Evolutionary conservation across 78 protist species (phyloP).

Genomic region (Guillardia theta): DNA sequence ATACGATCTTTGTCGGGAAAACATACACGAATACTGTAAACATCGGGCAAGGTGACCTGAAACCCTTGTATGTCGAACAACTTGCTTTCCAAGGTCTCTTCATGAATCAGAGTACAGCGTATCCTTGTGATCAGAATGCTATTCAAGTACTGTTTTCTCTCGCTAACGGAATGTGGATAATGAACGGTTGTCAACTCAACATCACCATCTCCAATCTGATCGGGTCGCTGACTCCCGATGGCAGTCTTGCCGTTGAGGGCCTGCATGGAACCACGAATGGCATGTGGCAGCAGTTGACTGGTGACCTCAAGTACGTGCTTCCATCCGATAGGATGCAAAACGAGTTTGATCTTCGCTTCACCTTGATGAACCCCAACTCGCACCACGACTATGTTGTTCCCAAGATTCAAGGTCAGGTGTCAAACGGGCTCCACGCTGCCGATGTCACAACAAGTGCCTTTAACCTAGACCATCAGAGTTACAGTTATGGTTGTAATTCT

Average conservation of each 20-base stretch:
- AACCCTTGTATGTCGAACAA: not conserved
- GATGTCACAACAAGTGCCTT: too few species aligned
- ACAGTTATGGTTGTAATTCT: too few species aligned
- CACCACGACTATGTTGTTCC: not conserved
- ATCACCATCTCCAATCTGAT: not conserved
- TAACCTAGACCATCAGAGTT: too few species aligned
- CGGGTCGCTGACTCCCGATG: not conserved
- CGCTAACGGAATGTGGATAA: not conserved
- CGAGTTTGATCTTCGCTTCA: not conserved
- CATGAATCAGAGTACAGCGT: not conserved
- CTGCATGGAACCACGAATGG: not conserved
- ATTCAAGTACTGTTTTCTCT: not conserved
- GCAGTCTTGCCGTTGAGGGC: not conserved
- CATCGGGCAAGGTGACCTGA: not conserved
- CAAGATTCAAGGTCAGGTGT: not conserved
- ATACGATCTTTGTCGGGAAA: not conserved
- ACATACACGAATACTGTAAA: not conserved
- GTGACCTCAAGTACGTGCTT: not conserved
- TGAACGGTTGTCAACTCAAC: not conserved
- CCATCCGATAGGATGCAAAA: not conserved
- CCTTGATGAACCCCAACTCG: not conserved
- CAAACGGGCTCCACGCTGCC: too few species aligned
- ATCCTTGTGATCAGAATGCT: not conserved
- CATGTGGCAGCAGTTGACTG: not conserved
- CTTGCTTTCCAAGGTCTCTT: not conserved